phyloP scores from a whole-genome alignment of 768 basidiomycete species.

The Leccinum obscurum region DNA sequence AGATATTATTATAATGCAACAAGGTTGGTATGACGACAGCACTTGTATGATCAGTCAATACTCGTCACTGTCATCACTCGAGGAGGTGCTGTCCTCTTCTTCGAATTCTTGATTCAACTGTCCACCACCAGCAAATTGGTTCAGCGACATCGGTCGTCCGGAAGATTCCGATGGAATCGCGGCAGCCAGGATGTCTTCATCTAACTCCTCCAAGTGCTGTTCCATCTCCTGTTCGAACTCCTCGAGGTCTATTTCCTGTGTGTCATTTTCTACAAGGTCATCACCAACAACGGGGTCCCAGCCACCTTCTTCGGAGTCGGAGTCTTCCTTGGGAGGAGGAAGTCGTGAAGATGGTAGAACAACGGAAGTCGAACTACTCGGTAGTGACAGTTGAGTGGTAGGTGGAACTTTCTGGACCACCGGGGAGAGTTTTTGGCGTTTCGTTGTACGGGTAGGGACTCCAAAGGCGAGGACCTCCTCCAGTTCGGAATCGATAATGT shows the following conservation, averaged over 20 bases:
- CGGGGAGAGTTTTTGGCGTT: constrained; percentile 30
- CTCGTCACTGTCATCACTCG: constrained; percentile 57
- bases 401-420: constrained; percentile 19
- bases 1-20: constrained; percentile 5
- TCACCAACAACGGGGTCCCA: constrained; percentile 49
- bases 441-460: constrained; percentile 22
- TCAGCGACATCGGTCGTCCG: constrained; percentile 49
- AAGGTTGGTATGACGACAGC: constrained; percentile 4
- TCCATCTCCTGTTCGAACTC: constrained; percentile 39
- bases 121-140: constrained; percentile 48
- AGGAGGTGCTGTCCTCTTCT: constrained; percentile 51
- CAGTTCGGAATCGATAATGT: constrained; percentile 31
- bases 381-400: constrained; percentile 39
- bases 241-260: constrained; percentile 37
- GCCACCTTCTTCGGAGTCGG: constrained; percentile 49
- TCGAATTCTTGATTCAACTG: constrained; percentile 27
- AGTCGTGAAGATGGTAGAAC: constrained; percentile 31
- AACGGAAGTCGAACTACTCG: constrained; percentile 33
- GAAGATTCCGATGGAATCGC: constrained; percentile 38
- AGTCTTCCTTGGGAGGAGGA: constrained; percentile 31
- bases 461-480: constrained; percentile 54
- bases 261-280: constrained; percentile 27
- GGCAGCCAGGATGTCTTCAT: constrained; percentile 53
- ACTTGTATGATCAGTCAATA: constrained; percentile 33
- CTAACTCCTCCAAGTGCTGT: constrained; percentile 38